Evolutionary conservation across 2,329 filamentous ascomycete species (phyloP), one percentile per base, ranked within the genome.

Genomic region (Xylariomycetidae sp.): DNA sequence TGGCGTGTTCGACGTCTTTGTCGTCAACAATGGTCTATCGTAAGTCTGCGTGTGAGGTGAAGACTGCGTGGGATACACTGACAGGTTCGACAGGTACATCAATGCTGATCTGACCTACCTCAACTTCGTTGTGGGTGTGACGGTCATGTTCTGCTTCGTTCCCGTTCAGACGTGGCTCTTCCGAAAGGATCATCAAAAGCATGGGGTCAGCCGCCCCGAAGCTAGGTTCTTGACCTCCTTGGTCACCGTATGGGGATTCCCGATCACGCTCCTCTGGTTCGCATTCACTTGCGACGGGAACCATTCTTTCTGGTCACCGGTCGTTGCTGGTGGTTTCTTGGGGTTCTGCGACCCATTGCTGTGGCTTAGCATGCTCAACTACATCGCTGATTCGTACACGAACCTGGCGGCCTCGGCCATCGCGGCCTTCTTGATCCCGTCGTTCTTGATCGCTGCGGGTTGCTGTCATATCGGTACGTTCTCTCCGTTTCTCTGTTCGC

Each of bases 281-380:
- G 62, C 57, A 5, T 64, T 63, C 41, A 65, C 61, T 5, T 57
- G 51, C 28, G 54, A 62, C 38, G 60, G 60, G 31, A 56, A 52
- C 25, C 53, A 52, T 2, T 59, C 48, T 6, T 64, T 55, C 42
- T 65, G 61, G 62, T 61, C 56, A 3, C 61, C 61, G 8, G 49
- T 65, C 25, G 44, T 63, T 4, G 60, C 61, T 6, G 61, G 61
- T 20, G 58, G 41, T 8, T 42, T 64, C 6, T 49, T 65, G 13
- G 61, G 60, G 6, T 59, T 64, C 39, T 60, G 57, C 18, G 60
- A 64, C 39, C 60, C 62, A 7, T 39, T 65, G n/a, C 50, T 65
- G 4, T 65, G 59, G 59, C 49, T 64, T n/a, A 46, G 49, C 30
- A 65, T 64, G 61, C 43, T 65, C 27, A 65, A 60, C 32, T 65